Conservation (phyloP, 2,329 filamentous ascomycete genomes). For the Pseudogymnoascus pannorum region DNA sequence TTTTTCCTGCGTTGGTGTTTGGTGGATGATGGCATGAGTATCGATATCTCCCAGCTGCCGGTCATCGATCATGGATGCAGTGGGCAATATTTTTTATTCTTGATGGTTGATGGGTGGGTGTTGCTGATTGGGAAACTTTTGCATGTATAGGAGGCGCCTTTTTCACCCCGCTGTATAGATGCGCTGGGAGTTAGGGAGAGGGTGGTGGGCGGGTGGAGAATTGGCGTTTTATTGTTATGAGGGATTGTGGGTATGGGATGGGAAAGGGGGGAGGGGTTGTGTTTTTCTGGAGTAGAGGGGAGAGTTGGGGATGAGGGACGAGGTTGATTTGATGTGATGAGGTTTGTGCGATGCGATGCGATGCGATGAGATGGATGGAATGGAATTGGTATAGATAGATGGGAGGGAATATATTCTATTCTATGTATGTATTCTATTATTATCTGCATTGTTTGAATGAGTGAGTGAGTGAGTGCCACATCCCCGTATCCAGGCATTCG, state of each 20-base stretch:
- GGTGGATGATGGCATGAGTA: neutral
- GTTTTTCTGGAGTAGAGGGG: neutral
- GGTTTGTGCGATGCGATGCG: neutral
- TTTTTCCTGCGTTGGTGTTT: neutral
- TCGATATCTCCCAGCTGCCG: neutral
- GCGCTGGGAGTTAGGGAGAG: too few species aligned
- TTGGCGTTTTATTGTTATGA: neutral
- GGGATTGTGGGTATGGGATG: neutral
- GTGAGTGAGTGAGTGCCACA: neutral
- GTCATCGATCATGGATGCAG: too few species aligned
- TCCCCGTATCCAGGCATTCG: too few species aligned
- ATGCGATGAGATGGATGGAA: neutral
- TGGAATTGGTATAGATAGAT: neutral
- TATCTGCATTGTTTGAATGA: neutral
- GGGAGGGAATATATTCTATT: neutral
- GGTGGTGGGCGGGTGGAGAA: neutral
- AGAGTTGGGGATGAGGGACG: neutral
- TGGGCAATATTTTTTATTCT: neutral
- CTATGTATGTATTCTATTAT: neutral
- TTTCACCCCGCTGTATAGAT: neutral
- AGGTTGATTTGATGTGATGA: neutral
- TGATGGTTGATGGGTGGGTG: neutral
- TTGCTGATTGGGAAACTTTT: neutral
- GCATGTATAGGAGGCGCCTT: neutral
- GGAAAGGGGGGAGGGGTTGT: neutral